Conservation (phyloP, 768 basidiomycete species). For the Mycena filopes region DNA sequence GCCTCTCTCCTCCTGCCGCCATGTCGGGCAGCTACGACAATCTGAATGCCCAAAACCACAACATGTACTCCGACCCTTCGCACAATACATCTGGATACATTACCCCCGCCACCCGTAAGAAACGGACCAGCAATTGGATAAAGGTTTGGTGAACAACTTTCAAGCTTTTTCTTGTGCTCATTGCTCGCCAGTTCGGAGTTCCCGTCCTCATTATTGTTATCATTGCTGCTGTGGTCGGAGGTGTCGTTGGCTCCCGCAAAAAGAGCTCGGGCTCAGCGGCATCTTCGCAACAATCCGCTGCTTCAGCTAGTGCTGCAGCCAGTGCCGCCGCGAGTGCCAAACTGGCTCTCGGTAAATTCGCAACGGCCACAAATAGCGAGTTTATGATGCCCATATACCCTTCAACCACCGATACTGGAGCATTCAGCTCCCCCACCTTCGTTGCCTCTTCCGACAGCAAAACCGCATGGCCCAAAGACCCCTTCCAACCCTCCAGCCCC, state of each 20-base stretch:
- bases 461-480: slow-evolving; percentile 83
- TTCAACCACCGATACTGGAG: slow-evolving; percentile 85
- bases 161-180: neutral
- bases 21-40: slow-evolving; percentile 34
- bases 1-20: slow-evolving; percentile 18
- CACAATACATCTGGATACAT: slow-evolving; percentile 78
- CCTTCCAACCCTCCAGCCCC: slow-evolving; percentile 76
- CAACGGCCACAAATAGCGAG: slow-evolving; percentile 81
- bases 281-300: neutral
- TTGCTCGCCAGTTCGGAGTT: slow-evolving; percentile 57
- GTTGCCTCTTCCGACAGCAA: slow-evolving; percentile 51
- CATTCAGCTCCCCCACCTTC: slow-evolving; percentile 80
- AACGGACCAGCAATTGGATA: slow-evolving; percentile 67
- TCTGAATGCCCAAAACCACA: slow-evolving; percentile 26
- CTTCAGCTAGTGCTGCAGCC: slow-evolving; percentile 48
- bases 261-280: slow-evolving; percentile 19
- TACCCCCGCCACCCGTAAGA: slow-evolving; percentile 58
- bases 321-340: slow-evolving; percentile 55
- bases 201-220: slow-evolving; percentile 74
- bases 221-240: slow-evolving; percentile 78
- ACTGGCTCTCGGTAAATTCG: slow-evolving; percentile 69
- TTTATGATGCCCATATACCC: slow-evolving; percentile 90
- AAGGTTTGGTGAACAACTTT: slow-evolving; percentile 45
- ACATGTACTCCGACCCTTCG: slow-evolving; percentile 60
- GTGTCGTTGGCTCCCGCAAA: slow-evolving; percentile 78